phyloP scores from a whole-genome alignment of 768 basidiomycete genomes.

The Pleurotus ostreatus region DNA sequence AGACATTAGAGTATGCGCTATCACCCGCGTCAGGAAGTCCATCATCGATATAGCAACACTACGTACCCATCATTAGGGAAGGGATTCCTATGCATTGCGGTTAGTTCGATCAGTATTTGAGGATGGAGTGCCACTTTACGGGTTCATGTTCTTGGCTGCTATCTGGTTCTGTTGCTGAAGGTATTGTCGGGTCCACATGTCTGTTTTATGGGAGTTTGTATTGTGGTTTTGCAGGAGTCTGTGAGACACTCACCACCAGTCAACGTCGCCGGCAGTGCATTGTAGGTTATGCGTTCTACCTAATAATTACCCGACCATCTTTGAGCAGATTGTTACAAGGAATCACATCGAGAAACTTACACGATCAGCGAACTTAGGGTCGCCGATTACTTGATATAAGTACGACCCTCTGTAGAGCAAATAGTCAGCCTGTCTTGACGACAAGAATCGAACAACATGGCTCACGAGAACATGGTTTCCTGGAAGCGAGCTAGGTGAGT shows the following conservation, averaged over 20 bases:
- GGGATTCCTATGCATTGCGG: slow-evolving; percentile 33
- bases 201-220: slow-evolving; percentile 19
- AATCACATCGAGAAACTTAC: slow-evolving; percentile 21
- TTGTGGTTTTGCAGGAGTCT: slow-evolving; percentile 16
- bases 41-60: background rate
- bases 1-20: slow-evolving; percentile 46
- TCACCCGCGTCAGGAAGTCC: no score
- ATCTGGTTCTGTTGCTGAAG: slow-evolving; percentile 58
- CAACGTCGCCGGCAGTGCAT: slow-evolving; percentile 44
- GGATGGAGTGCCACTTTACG: slow-evolving; percentile 23
- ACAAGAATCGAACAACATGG: slow-evolving; percentile 3
- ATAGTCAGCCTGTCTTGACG: background rate
- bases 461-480: slow-evolving; percentile 62
- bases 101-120: no score
- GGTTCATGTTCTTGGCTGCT: slow-evolving; percentile 50
- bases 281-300: slow-evolving; percentile 47
- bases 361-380: slow-evolving; percentile 46
- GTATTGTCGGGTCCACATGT: slow-evolving; percentile 59
- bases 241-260: slow-evolving; percentile 35
- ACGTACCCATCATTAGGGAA: slow-evolving; percentile 49
- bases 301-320: slow-evolving; percentile 6
- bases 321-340: background rate
- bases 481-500: slow-evolving; percentile 11
- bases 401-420: slow-evolving; percentile 39
- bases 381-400: slow-evolving; percentile 52